Percentiles rank a stretch among this genome's conserved stretches.
Evolutionary conservation across 2,329 filamentous ascomycete genomes (phyloP).

Genomic region (Botrytis deweyae): DNA sequence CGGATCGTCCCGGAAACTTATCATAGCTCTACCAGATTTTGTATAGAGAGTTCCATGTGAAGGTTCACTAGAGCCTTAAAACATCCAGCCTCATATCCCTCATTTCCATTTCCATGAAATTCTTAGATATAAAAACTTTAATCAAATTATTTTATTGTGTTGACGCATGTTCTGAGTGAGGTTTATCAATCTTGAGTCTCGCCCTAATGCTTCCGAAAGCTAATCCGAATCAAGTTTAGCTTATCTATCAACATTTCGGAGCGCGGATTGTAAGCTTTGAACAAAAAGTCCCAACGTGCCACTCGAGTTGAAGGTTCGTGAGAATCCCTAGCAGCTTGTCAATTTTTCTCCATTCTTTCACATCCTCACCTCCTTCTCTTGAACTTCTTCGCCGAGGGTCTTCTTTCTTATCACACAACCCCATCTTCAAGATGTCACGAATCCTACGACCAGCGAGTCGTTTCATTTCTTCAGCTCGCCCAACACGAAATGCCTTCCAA

Average conservation of each 20-base stretch:
- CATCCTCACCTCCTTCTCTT: slow-evolving; percentile 1
- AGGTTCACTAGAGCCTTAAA: not conserved
- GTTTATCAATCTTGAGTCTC: not conserved
- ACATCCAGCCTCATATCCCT: not conserved
- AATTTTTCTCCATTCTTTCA: slow-evolving; percentile 10
- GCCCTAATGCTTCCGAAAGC: slow-evolving; percentile 21
- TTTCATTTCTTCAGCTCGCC: slow-evolving; percentile 53
- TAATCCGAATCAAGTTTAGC: slow-evolving; percentile 16
- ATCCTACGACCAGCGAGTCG: slow-evolving; percentile 64
- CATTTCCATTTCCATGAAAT: not conserved
- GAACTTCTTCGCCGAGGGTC: slow-evolving; percentile 16
- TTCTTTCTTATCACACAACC: not conserved
- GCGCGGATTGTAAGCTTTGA: slow-evolving; percentile 19
- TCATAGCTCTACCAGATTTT: not conserved
- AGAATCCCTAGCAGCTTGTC: slow-evolving; percentile 11
- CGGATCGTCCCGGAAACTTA: not conserved
- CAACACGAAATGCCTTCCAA: slow-evolving; percentile 53
- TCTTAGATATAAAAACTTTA: not conserved
- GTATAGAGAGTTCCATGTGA: not conserved
- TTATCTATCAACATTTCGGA: slow-evolving; percentile 23
- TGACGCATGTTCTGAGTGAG: not conserved
- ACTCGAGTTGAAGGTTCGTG: slow-evolving; percentile 19
- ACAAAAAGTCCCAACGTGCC: slow-evolving; percentile 24
- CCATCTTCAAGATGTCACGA: slow-evolving; percentile 45
- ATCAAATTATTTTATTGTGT: not conserved